Evolutionary conservation across 2,329 filamentous ascomycete species (phyloP).

Genomic region (Tolypocladium ophioglossoides): DNA sequence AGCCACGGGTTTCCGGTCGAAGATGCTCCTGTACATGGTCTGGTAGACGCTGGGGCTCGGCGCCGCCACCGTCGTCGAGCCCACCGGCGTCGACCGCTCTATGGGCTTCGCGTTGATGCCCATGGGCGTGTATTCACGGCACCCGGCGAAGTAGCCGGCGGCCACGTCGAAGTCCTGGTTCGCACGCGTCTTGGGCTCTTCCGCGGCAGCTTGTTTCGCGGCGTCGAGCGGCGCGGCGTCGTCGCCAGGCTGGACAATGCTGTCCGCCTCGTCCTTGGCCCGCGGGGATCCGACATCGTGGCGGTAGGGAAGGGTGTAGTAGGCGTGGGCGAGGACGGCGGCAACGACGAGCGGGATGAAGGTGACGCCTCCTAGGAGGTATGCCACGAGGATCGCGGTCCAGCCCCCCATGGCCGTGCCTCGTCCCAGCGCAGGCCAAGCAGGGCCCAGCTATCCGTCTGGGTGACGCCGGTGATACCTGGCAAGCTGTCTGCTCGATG

Average conservation of each 20-base stretch:
- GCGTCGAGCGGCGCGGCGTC: slow-evolving; percentile 54
- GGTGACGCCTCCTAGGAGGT: slow-evolving; percentile 78
- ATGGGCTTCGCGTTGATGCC: slow-evolving; percentile 89
- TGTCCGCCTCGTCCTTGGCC: slow-evolving; percentile 16
- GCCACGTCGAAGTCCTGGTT: slow-evolving; percentile 65
- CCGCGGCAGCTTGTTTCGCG: slow-evolving; percentile 44
- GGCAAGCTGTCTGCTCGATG: slow-evolving; percentile 1
- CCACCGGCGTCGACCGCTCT: slow-evolving; percentile 72
- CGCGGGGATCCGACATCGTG: slow-evolving; percentile 22
- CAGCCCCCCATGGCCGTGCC: slow-evolving; percentile 35
- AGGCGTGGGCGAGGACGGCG: slow-evolving; percentile 52
- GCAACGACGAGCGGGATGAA: slow-evolving; percentile 66
- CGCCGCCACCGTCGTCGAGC: slow-evolving; percentile 60
- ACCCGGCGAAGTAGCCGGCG: slow-evolving; percentile 91
- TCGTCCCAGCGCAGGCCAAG: background rate
- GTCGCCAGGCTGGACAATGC: slow-evolving; percentile 49
- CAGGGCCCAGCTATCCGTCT: background rate
- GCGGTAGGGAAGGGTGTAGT: slow-evolving; percentile 54
- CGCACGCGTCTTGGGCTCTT: slow-evolving; percentile 45
- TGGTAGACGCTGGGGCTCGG: slow-evolving; percentile 94
- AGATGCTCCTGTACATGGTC: slow-evolving; percentile 94
- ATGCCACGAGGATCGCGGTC: slow-evolving; percentile 57
- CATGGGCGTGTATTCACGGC: slow-evolving; percentile 82
- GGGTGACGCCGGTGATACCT: background rate
- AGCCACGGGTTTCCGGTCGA: slow-evolving; percentile 59